Evolutionary conservation across 2,329 filamentous ascomycete species (phyloP).

Genomic region (Epichloe scottii): DNA sequence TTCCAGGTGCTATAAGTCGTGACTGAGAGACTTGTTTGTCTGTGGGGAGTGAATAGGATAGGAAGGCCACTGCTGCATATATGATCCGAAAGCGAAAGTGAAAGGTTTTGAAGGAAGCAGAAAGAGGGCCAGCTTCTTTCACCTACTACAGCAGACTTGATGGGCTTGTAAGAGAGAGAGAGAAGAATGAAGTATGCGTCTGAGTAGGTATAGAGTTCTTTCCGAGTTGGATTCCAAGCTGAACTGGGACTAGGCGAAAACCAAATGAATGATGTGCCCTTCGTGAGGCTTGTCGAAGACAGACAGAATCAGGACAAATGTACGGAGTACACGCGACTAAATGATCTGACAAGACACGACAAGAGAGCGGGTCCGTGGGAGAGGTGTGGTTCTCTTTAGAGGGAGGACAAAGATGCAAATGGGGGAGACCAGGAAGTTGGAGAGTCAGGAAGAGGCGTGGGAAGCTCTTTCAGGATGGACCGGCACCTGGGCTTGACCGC

Average conservation of each 20-base stretch:
- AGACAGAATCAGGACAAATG: constrained; percentile 2
- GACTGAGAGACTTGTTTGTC: background rate
- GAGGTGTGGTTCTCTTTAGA: constrained; percentile 3
- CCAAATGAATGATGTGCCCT: constrained; percentile 3
- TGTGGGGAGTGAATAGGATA: background rate
- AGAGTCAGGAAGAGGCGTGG: constrained; percentile 7
- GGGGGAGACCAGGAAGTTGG: constrained; percentile 1
- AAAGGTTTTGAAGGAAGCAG: background rate
- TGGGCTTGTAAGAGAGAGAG: background rate
- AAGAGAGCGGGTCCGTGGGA: constrained; percentile 4
- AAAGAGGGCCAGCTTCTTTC: constrained; percentile 4
- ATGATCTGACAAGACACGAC: constrained; percentile 4
- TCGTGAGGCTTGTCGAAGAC: constrained; percentile 4
- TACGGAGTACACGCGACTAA: constrained; percentile 2
- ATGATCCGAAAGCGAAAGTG: background rate
- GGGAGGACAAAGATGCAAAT: background rate
- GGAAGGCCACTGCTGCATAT: background rate
- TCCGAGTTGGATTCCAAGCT: background rate
- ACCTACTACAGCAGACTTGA: constrained; percentile 1
- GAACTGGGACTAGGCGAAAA: constrained; percentile 3
- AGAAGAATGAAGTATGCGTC: background rate
- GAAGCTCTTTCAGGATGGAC: constrained; percentile 5
- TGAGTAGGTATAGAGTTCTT: background rate
- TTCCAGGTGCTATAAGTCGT: background rate
- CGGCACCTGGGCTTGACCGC: constrained; percentile 4